These are phyloP conservation scores for Cardamine occulta DNA, from an alignment of 345 rosid genomes.

Conservation along the genomic window DNA sequence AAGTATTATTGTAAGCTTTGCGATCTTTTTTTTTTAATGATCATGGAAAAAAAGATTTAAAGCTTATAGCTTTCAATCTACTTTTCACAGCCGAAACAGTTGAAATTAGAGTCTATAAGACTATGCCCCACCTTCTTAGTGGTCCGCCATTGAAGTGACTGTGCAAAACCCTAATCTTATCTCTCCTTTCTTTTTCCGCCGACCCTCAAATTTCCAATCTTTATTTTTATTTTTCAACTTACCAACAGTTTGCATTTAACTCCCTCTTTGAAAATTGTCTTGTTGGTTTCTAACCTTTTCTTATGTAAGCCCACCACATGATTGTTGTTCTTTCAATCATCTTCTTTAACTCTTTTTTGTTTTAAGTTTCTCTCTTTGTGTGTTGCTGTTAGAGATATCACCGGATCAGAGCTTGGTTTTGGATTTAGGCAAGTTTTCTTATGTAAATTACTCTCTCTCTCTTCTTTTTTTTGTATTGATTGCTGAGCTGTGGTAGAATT, in stretches of 20 bases:
- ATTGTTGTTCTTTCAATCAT: constrained; percentile 28
- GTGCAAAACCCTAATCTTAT: constrained; percentile 42
- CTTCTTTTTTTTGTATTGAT: constrained; percentile 22
- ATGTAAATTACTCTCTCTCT: background rate
- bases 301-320: constrained; percentile 39
- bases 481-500: background rate
- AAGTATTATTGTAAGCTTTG: constrained; percentile 20
- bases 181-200: constrained; percentile 35
- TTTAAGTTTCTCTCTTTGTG: constrained; percentile 13
- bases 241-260: constrained; percentile 40
- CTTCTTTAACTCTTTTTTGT: constrained; percentile 6
- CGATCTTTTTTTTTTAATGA: background rate
- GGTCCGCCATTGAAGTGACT: constrained; percentile 48
- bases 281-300: constrained; percentile 27
- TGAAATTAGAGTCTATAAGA: constrained; percentile 23
- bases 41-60: constrained; percentile 13
- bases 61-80: constrained; percentile 31
- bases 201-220: constrained; percentile 27
- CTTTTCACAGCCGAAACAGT: constrained; percentile 41
- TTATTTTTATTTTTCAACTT: constrained; percentile 35
- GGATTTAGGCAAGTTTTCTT: constrained; percentile 37
- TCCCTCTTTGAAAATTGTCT: constrained; percentile 39
- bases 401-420: constrained; percentile 42
- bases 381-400: constrained; percentile 28
- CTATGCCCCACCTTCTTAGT: constrained; percentile 45